Evolutionary conservation across 495 filamentous ascomycete species (phyloP), one percentile per base, ranked within the genome.

Genomic region (Sabuloglossum arenarium): DNA sequence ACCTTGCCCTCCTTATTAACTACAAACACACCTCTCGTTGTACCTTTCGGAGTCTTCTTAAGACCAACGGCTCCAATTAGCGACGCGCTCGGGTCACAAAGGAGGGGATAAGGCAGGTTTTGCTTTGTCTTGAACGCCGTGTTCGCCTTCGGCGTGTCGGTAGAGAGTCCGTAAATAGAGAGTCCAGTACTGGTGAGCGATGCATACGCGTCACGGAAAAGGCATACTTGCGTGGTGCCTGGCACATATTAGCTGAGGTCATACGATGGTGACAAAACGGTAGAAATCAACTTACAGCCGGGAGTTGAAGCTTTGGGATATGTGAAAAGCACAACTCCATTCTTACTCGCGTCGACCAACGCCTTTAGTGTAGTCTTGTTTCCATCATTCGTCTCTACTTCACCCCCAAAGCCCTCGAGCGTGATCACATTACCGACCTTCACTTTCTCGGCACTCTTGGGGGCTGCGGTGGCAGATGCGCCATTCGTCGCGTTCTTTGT

Each of bases 291-390:
- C 87, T 78, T 81, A 95, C 91, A 98, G 56, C 93, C 91, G 28
- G 85, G 85, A 28, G 91, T 98, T 11, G 84, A 90, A 58, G 91
- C 91, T 72, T 84, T 94, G 30, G 91, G 91, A 65, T 96, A 98
- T 32, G 88, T 94, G 67, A 98, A 97, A 30, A 98, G 67, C 16
- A 94, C 85, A 24, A 97, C 84, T 23, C 91, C 90, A 52, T 75
- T 73, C 69, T 87, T 81, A 72, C 88, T 90, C 60, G 81, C 75
- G 43, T 86, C 83, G 16, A 96, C 78, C 25, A 98, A 76, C 55
- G 73, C 72, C 68, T 82, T 78, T 53, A 98, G 71, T 0, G 77
- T 88, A 12, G 82, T 86, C 66, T 80, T 86, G 37, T 67, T 67
- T 59, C 87, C 88, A 61, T 94, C 85, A 61, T 96, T 78, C 54